Evolutionary conservation across 345 rosid species (phyloP).

Genomic region (Moringa oleifera): DNA sequence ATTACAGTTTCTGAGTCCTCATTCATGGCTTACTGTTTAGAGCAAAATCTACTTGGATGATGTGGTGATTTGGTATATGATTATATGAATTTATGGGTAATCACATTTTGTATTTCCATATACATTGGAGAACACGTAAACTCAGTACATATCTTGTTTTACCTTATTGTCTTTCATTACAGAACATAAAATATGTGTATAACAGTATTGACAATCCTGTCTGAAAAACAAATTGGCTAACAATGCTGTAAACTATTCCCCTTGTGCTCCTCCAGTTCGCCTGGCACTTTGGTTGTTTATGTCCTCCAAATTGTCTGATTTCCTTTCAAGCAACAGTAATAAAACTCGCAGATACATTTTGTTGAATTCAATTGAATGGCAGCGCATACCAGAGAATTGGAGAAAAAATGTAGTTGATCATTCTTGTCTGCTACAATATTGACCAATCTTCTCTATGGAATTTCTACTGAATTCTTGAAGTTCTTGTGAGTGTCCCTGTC

Average conservation of each 20-base stretch:
- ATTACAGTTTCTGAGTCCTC: too few relatives aligned
- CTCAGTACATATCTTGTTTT: too few relatives aligned
- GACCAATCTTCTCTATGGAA: slow-evolving; percentile 19
- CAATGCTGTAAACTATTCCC: neutral
- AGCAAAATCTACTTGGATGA: too few relatives aligned
- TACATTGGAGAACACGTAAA: too few relatives aligned
- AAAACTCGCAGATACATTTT: neutral
- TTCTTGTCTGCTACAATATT: slow-evolving; percentile 2
- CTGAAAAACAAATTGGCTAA: neutral
- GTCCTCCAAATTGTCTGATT: slow-evolving; percentile 11
- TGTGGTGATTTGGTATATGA: too few relatives aligned
- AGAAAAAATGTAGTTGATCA: neutral
- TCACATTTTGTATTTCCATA: too few relatives aligned
- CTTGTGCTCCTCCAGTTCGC: neutral
- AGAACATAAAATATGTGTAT: too few relatives aligned
- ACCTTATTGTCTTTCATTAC: too few relatives aligned
- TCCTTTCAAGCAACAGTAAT: slow-evolving; percentile 15
- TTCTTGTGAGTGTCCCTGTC: slow-evolving; percentile 17
- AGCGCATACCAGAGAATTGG: neutral
- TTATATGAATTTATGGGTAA: too few relatives aligned
- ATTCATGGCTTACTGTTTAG: too few relatives aligned
- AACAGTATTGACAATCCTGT: too few relatives aligned
- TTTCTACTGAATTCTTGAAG: slow-evolving; percentile 18
- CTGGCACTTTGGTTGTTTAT: neutral
- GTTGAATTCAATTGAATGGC: slow-evolving; percentile 9